A percentile compares a stretch with the other conserved stretches of the same genome.
Evolutionary conservation across 2,329 filamentous ascomycete genomes (phyloP).

Genomic region (Aotearoamyces nothofagi): DNA sequence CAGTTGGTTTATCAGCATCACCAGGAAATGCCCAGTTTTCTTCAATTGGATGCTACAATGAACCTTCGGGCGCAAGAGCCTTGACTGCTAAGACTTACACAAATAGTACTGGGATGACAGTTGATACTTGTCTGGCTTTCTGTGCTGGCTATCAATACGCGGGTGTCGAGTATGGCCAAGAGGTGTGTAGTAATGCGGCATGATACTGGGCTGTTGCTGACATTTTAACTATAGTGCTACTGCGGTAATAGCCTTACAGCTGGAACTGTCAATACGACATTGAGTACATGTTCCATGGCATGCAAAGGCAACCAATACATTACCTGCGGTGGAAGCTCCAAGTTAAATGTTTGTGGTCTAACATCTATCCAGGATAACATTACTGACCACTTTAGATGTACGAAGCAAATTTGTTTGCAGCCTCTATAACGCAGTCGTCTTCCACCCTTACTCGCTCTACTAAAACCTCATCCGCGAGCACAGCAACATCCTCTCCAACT

Average conservation of each 20-base stretch:
- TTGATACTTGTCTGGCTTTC: not conserved
- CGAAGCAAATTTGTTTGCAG: not conserved
- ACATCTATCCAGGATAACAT: not conserved
- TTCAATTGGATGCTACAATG: constrained; percentile 2
- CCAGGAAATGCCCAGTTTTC: constrained; percentile 3
- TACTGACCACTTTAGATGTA: not conserved
- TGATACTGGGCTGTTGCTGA: not conserved
- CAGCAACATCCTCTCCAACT: not conserved
- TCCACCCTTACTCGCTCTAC: too few species aligned
- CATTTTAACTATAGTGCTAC: not conserved
- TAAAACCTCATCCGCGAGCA: too few species aligned
- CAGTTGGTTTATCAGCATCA: not conserved
- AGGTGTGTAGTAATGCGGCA: too few species aligned
- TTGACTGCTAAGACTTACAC: constrained; percentile 18
- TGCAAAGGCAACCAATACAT: constrained; percentile 3
- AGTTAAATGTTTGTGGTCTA: constrained; percentile 2
- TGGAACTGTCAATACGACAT: not conserved
- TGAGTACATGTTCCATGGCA: constrained; percentile 1
- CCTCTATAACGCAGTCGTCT: not conserved
- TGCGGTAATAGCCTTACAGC: constrained; percentile 1
- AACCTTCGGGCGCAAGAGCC: constrained; percentile 1
- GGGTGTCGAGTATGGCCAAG: not conserved
- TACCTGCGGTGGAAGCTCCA: constrained; percentile 3
- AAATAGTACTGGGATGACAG: constrained; percentile 5
- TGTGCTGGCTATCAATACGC: not conserved